Percentiles rank a stretch among this genome's conserved stretches.
Conservation (phyloP, 73 alveolate species). For the Paramecium bursaria region DNA sequence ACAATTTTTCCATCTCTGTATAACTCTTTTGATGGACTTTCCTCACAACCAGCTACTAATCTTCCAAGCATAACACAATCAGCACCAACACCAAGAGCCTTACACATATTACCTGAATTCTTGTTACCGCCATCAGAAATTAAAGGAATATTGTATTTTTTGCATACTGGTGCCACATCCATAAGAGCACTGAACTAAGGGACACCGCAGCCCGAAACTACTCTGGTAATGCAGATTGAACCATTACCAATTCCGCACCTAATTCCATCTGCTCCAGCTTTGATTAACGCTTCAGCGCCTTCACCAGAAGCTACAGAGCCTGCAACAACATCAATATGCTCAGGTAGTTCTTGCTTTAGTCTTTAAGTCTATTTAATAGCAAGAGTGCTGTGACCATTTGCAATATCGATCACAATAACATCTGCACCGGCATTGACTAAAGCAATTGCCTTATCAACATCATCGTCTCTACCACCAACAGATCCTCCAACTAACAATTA, state of each 20-base stretch:
- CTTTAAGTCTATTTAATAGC: constrained; percentile 43
- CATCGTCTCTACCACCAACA: constrained; percentile 55
- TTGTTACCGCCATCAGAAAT: constrained; percentile 76
- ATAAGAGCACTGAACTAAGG: constrained; percentile 71
- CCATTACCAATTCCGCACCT: constrained; percentile 78
- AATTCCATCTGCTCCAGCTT: constrained; percentile 75
- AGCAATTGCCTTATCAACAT: constrained; percentile 33
- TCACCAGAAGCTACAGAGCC: constrained; percentile 69
- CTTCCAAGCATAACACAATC: constrained; percentile 77
- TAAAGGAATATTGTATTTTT: constrained; percentile 68
- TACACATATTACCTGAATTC: constrained; percentile 73
- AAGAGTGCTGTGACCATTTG: constrained; percentile 56
- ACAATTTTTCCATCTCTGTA: constrained; percentile 70
- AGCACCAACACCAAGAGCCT: constrained; percentile 75
- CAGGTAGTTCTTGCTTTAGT: constrained; percentile 48
- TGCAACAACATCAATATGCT: constrained; percentile 63
- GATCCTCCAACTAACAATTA: constrained; percentile 68
- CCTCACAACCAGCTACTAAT: constrained; percentile 72
- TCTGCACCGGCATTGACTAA: constrained; percentile 65
- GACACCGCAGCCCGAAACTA: constrained; percentile 73
- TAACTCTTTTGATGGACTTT: constrained; percentile 66
- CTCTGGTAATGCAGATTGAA: constrained; percentile 72
- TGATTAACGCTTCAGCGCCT: constrained; percentile 66
- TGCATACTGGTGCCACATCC: constrained; percentile 77
- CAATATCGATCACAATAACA: constrained; percentile 68